phyloP scores from a whole-genome alignment of 108 stramenopile species.

The Aurantiochytrium sp. region DNA sequence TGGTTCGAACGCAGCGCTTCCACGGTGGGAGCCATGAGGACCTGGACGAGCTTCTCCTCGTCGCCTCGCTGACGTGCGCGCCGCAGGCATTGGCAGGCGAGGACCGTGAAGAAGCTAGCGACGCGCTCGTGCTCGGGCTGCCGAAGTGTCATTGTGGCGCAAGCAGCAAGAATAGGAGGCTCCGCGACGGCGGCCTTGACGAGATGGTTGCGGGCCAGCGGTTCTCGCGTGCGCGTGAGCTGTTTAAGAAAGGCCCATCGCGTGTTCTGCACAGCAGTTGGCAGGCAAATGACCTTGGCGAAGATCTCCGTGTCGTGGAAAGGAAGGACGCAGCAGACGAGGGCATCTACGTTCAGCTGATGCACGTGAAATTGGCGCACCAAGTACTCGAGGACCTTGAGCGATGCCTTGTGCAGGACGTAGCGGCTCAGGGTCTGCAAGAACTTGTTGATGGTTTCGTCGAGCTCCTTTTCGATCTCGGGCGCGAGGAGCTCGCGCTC shows the following conservation, averaged over 20 bases:
- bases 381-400: constrained; percentile 1
- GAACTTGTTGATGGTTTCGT: neutral
- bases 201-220: neutral
- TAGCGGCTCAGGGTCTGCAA: neutral
- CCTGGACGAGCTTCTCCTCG: neutral
- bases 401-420: neutral
- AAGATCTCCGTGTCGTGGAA: neutral
- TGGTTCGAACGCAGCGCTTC: neutral
- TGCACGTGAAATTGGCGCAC: constrained; percentile 5
- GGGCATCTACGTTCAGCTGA: neutral
- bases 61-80: neutral
- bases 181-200: neutral
- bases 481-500: neutral
- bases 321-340: neutral
- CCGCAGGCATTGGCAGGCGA: neutral
- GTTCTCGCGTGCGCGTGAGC: neutral
- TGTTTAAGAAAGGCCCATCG: constrained; percentile 2
- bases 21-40: neutral
- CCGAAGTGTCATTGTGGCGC: neutral
- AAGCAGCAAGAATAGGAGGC: neutral
- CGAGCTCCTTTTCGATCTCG: neutral
- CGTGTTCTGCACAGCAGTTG: neutral
- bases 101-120: neutral
- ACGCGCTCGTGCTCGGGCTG: neutral
- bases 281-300: neutral